Evolutionary conservation across 1,284 basidiomycete species (phyloP), one percentile per base, ranked within the genome.

Genomic region (Anthracocystis walkeri): DNA sequence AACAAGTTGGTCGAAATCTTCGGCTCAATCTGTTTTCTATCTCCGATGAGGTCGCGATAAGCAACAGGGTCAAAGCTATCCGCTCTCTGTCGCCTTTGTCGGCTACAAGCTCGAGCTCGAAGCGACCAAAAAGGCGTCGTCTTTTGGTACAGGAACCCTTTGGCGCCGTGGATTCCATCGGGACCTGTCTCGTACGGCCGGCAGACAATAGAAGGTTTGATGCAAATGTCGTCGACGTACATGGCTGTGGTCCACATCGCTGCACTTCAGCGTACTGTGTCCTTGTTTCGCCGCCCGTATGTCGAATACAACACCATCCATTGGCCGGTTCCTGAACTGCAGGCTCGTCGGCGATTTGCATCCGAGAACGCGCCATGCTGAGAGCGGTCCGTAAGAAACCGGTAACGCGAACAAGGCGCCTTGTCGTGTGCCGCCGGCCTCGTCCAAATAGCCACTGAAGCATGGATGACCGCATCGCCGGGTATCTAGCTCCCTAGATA

Each of bases 31-130:
- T 41, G 31, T 11, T 35, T 63, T 69, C 52, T 63, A 69, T 58
- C 60, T 69, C 66, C 60, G 66, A 69, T 40, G 29, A 16, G 4
- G 21, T 29, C 23, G 45, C 52, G 60, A 69, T 64, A 56, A 63
- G 50, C 42, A 58, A 38, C 29, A 38, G 35, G 35, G 35, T 38
- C 27, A 49, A 23, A 46, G 21, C 46, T 48, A 27, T 4, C 46
- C 46, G 46, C 46, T 27, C 16, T 7, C 46, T 18, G 27, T 46
- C 23, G 41, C n/a, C 20, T 42, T n/a, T 21, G n/a, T n/a, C 41
- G 41, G 41, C n/a, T 20, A 46, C 23, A 12, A 20, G 45, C 45
- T 18, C 23, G 1, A 48, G 12, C 18, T 7, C 27, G 21, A 48
- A 29, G 7, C 27, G 12, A n/a, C 46, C 46, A 48, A 48, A 31